Evolutionary conservation across 495 filamentous ascomycete species (phyloP), one percentile per base, ranked within the genome.

Genomic region (Sporormia fimetaria): DNA sequence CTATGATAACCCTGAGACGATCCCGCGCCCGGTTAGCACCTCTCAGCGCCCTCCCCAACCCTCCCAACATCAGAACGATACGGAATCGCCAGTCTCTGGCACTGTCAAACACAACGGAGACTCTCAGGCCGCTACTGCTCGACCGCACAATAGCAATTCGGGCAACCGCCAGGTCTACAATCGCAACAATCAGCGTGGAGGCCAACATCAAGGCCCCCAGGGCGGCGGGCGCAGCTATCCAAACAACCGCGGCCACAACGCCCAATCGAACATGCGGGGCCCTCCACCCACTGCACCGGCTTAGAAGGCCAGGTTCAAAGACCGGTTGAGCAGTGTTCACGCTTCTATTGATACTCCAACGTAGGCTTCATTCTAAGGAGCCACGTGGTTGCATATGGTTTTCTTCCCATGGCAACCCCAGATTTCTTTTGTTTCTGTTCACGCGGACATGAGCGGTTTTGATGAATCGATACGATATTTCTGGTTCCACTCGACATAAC

Each of bases 1-100:
- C 34, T 96, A 95, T 60, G 90, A 99, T 44, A 83, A 87, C 21
- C 88, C 90, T 0, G 92, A 96, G 57, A 86, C 68, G 27, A 95
- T 99, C 45, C 90, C 90, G 5, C 74, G 86, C 16, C 90, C 90
- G 8, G 69, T 72, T 42, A 62, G 74, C 47, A 71, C 66, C 32
- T 25, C 50, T 7, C 42, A 53, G 7, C 53, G 41, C 16, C 21
- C 33, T 11, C 21, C 16, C 12, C 45, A 43, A 10, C n/a, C 3
- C 21, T 26, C 28, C 17, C 15, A 14, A 1, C 37, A 38, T 12
- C 7, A 27, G 7, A 7, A 27, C 7, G 25, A 27, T 33, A 17
- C 7, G 7, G 7, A 28, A n/a, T n/a, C n/a, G 25, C n/a, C n/a
- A n/a, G n/a, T n/a, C n/a, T n/a, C n/a, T n/a, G n/a, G n/a, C n/a